Evolutionary conservation across 2,329 filamentous ascomycete species (phyloP).

Genomic region (Parascedosporium putredinis): DNA sequence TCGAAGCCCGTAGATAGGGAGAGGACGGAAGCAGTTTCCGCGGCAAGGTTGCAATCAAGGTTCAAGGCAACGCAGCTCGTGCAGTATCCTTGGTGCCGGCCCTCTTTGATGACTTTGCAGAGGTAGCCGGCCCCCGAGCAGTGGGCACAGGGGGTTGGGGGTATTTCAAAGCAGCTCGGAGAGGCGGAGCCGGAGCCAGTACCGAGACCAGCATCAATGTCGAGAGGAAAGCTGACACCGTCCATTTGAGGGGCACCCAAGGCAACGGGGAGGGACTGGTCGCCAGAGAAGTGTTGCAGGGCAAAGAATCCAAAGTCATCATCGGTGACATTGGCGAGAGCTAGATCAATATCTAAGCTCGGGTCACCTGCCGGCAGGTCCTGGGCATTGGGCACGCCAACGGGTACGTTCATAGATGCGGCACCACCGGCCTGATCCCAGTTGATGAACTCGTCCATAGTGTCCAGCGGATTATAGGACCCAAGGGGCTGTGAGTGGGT

Average conservation of each 20-base stretch:
- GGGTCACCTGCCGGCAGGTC: slow-evolving; percentile 22
- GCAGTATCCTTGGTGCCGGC: slow-evolving; percentile 49
- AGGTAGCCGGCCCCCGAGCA: slow-evolving; percentile 42
- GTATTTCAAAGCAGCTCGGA: slow-evolving; percentile 27
- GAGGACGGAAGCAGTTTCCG: slow-evolving; percentile 19
- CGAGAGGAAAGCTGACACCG: neutral
- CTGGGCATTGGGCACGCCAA: slow-evolving; percentile 21
- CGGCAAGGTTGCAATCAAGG: slow-evolving; percentile 47
- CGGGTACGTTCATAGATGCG: slow-evolving; percentile 21
- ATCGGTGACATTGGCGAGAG: slow-evolving; percentile 44
- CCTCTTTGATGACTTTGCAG: slow-evolving; percentile 51
- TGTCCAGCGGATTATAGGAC: slow-evolving; percentile 2
- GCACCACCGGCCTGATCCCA: slow-evolving; percentile 42
- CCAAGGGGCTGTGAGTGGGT: neutral
- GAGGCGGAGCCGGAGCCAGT: slow-evolving; percentile 11
- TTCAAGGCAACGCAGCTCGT: slow-evolving; percentile 51
- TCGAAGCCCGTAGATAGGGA: neutral
- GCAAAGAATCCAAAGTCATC: slow-evolving; percentile 51
- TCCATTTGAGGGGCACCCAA: slow-evolving; percentile 1
- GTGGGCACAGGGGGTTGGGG: slow-evolving; percentile 38
- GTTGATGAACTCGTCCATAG: slow-evolving; percentile 52
- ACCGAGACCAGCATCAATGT: neutral
- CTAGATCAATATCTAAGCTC: slow-evolving; percentile 37
- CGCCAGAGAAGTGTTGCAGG: slow-evolving; percentile 43
- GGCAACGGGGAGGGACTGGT: slow-evolving; percentile 23